Base-by-base conservation (phyloP, 495 filamentous ascomycete species). In the Mytilinidion resinicola region DNA sequence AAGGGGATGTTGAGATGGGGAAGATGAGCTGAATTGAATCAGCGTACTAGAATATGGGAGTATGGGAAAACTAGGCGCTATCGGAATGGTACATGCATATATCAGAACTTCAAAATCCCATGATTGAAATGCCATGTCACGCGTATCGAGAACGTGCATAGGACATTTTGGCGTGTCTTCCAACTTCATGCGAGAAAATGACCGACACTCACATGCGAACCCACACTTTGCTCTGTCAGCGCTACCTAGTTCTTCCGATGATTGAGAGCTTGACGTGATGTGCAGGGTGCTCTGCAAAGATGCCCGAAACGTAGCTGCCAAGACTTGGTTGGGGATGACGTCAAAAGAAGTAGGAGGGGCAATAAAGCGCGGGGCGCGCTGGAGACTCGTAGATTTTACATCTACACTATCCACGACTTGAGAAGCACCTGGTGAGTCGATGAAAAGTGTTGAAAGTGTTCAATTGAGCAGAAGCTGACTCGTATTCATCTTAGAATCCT, bases 1-100 rank as follows among this genome's bases (percentile, higher is more conserved):
- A 70, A 58, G 81, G 71, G 5, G 84, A 81, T 69, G 74, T 87
- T 58, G 88, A 90, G 72, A 79, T 86, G 76, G 87, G 82, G 33
- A 85, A 86, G 63, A 64, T 69, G 65, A 73, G 66, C 51, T 76
- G 59, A 68, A 19, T n/a, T 0, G 14, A 6, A 19, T 19, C 8
- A 9, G 14, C 1, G 41, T 14, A 43, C 17, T 1, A 19, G 41
- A 43, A 1, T n/a, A 43, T 43, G 17, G 41, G 41, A 43, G 41
- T 14, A 43, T n/a, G 14, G 14, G 14, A 19, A 19, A 19, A 43
- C 41, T n/a, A 43, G 41, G 41, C 25, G 25, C 25, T 43, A 43
- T 43, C 17, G 17, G 17, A 14, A 43, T 43, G 8, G 41, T 19
- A 43, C 17, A 43, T 43, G 41, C 14, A 43, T 43, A 43, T 14